phyloP scores from a whole-genome alignment of 306 rosid genomes.

The Cicer cuneatum region DNA sequence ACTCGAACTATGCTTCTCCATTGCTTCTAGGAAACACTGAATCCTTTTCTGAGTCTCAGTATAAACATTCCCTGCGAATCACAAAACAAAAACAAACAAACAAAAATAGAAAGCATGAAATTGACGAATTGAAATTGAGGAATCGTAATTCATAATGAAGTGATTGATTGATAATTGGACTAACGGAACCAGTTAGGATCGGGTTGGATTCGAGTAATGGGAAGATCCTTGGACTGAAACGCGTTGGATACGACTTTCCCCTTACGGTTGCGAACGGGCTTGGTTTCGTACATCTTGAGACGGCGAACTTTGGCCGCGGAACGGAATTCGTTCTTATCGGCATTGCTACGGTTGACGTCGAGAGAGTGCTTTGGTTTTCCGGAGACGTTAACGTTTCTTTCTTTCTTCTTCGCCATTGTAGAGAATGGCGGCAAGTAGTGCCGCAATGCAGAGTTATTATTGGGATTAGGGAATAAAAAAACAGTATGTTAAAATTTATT shows the following conservation, averaged over 20 bases:
- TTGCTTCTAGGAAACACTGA: slow-evolving; percentile 80
- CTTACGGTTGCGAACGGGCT: slow-evolving; percentile 67
- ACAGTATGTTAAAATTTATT: too few relatives aligned
- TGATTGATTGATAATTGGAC: slow-evolving; percentile 5
- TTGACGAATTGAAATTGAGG: neutral
- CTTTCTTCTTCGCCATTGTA: slow-evolving; percentile 79
- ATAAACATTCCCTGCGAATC: slow-evolving; percentile 67
- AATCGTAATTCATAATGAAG: neutral
- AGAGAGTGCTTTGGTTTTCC: slow-evolving; percentile 93
- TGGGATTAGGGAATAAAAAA: too few relatives aligned
- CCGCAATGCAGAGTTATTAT: neutral
- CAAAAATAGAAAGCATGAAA: neutral
- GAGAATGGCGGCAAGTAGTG: neutral
- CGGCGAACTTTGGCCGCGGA: slow-evolving; percentile 90
- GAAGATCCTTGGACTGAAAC: slow-evolving; percentile 74
- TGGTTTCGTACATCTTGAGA: slow-evolving; percentile 81
- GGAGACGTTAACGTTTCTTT: slow-evolving; percentile 68
- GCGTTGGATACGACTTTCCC: slow-evolving; percentile 71
- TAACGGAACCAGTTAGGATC: slow-evolving; percentile 89
- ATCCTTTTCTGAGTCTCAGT: slow-evolving; percentile 85
- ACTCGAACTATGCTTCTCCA: slow-evolving; percentile 65
- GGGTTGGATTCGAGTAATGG: slow-evolving; percentile 84
- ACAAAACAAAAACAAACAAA: slow-evolving; percentile 35
- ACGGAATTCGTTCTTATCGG: slow-evolving; percentile 57
- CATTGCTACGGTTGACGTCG: slow-evolving; percentile 74